A percentile compares a stretch with the other conserved stretches of the same genome.
These are phyloP conservation scores for Neofusicoccum sp. DNA, from an alignment of 2,329 filamentous ascomycete species.

Conservation along the genomic window DNA sequence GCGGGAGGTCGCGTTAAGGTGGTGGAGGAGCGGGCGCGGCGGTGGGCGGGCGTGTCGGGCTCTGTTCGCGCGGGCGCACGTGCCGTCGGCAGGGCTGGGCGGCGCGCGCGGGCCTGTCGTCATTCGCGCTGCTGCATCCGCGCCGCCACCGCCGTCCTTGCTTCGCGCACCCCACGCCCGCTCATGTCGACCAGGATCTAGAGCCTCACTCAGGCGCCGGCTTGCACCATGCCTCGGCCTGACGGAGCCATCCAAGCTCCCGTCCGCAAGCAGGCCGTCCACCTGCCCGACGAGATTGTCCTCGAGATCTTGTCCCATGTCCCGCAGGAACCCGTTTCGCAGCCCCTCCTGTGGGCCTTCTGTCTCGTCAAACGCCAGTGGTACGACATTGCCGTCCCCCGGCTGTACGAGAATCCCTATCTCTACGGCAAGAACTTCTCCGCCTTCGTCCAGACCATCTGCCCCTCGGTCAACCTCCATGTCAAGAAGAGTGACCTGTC, in stretches of 20 bases:
- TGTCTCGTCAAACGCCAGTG: slow-evolving; percentile 52
- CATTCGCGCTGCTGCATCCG: background rate
- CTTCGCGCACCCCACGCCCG: background rate
- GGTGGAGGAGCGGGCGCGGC: no score
- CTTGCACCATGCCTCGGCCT: no score
- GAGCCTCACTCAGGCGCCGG: no score
- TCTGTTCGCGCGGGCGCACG: background rate
- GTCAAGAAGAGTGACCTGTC: slow-evolving; percentile 50
- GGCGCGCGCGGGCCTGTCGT: background rate
- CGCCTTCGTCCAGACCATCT: slow-evolving; percentile 55
- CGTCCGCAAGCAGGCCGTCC: slow-evolving; percentile 18
- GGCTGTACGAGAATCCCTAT: slow-evolving; percentile 54
- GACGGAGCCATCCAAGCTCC: background rate
- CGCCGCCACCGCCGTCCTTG: background rate
- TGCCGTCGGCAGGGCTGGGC: background rate
- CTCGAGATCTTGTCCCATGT: slow-evolving; percentile 50
- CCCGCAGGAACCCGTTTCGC: slow-evolving; percentile 37
- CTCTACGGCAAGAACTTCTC: slow-evolving; percentile 54
- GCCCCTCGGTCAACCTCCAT: slow-evolving; percentile 50
- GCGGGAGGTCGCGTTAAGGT: no score
- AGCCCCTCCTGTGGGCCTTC: slow-evolving; percentile 51
- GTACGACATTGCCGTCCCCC: slow-evolving; percentile 52
- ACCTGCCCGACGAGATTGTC: slow-evolving; percentile 57
- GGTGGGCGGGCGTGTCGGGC: no score
- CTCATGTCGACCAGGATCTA: background rate